A percentile compares a stretch with the other conserved stretches of the same genome.
Conservation (phyloP, 306 rosid genomes). For the Castanopsis chinensis region DNA sequence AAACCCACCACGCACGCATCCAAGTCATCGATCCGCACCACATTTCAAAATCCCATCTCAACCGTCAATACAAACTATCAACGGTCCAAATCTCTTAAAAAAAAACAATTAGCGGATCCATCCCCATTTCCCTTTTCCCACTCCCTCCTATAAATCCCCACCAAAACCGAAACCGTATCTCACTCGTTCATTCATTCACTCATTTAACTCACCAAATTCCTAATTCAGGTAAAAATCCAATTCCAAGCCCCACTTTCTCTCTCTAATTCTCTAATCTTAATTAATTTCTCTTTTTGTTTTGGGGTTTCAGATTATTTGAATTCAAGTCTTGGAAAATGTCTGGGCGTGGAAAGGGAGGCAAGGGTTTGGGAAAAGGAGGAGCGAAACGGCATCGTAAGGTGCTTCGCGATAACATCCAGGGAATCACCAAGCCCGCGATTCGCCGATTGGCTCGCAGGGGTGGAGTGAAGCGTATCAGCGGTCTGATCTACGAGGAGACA, state of each 20-base stretch:
- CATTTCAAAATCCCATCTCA: neutral
- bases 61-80: conserved; percentile 21
- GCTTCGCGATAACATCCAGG: conserved; percentile 62
- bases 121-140: neutral
- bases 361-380: conserved; percentile 76
- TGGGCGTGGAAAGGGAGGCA: conserved; percentile 73
- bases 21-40: conserved; percentile 47
- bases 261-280: neutral
- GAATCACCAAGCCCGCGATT: conserved; percentile 65
- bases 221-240: neutral
- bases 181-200: no score
- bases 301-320: neutral
- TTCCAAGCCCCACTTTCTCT: neutral
- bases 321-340: conserved; percentile 32
- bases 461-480: conserved; percentile 70
- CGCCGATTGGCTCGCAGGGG: conserved; percentile 69
- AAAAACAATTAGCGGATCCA: conserved; percentile 17
- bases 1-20: neutral
- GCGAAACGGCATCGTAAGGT: conserved; percentile 76
- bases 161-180: neutral
- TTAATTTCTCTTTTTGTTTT: neutral
- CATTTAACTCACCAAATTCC: neutral
- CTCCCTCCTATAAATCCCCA: conserved; percentile 17
- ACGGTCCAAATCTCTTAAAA: neutral
- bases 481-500: conserved; percentile 67